These are phyloP conservation scores for Alnus glutinosa DNA, from an alignment of 306 rosid genomes.

Conservation along the genomic window DNA sequence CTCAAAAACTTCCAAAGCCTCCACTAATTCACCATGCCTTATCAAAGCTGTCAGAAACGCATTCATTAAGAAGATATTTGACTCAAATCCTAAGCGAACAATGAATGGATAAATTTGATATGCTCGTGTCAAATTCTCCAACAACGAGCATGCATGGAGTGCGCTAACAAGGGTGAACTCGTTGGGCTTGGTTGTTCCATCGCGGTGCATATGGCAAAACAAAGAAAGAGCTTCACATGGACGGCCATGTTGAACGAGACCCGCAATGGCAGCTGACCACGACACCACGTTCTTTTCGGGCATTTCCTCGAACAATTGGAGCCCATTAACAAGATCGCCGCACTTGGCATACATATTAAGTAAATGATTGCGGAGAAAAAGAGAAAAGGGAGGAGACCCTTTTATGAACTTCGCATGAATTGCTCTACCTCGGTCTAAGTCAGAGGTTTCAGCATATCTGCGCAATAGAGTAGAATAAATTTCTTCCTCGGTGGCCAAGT, in stretches of 20 bases:
- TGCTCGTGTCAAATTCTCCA: slow-evolving; percentile 29
- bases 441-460: slow-evolving; percentile 34
- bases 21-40: slow-evolving; percentile 52
- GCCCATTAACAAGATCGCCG: slow-evolving; percentile 47
- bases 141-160: slow-evolving; percentile 69
- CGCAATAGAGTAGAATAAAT: slow-evolving; percentile 44
- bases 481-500: slow-evolving; percentile 32
- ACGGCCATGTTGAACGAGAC: slow-evolving; percentile 47
- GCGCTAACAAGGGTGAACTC: slow-evolving; percentile 74
- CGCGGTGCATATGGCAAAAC: slow-evolving; percentile 58
- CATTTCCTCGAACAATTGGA: slow-evolving; percentile 77
- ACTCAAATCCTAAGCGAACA: slow-evolving; percentile 57
- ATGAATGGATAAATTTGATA: slow-evolving; percentile 58
- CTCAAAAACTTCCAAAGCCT: slow-evolving; percentile 53
- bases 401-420: slow-evolving; percentile 56
- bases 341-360: slow-evolving; percentile 57
- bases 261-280: slow-evolving; percentile 66
- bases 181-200: slow-evolving; percentile 56
- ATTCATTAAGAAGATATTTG: slow-evolving; percentile 54
- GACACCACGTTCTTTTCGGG: slow-evolving; percentile 66
- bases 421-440: slow-evolving; percentile 50
- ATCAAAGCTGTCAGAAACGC: slow-evolving; percentile 55
- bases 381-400: slow-evolving; percentile 49
- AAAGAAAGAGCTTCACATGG: slow-evolving; percentile 49
- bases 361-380: slow-evolving; percentile 61